Evolutionary conservation across 106 monocot species (phyloP), one percentile per base, ranked within the genome.

Genomic region (Dioscorea dumetorum): DNA sequence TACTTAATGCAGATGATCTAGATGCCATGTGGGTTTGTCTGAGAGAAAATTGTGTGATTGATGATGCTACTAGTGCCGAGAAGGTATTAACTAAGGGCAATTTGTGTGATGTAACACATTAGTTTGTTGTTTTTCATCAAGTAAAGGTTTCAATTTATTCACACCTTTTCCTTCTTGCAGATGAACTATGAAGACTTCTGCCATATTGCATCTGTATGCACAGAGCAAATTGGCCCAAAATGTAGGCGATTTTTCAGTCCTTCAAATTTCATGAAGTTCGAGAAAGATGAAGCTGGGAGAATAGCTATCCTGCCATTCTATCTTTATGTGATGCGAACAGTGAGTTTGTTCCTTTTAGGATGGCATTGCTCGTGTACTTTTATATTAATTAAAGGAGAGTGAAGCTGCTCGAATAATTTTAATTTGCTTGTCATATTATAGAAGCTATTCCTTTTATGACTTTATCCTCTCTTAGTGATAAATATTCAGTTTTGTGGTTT

Each of bases 121-220:
- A 10, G 10, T 41, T 8, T 41, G 41, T 41, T 41, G 41, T 41
- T 41, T 5, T 41, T 41, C 6, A 8, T 41, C 41, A 41, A 41
- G 10, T 1, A 41, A 41, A 41, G 41, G 41, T 41, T 41, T 2
- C 41, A 41, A 10, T 41, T 41, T 41, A 41, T 41, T 41, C 41
- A 41, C 41, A 41, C 41, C 1, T 57, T 49, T 75, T 12, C 14
- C 7, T 20, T 74, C 20, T 61, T 82, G 32, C 89, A 97, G 97
- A 97, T 97, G 97, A 97, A 97, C 61, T 97, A 97, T 73, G 97
- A 97, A 81, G 97, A 97, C 73, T 97, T 97, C 66, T 97, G 95
- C 66, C 97, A 97, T 64, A 97, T 97, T 61, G 92, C 92, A 49
- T 92, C 97, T 73, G 87, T 97, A 0, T 97, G 97, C 76, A 79